Base-by-base conservation (phyloP, 805 yeast species). In the Sugiyamaella qingdaonensis region DNA sequence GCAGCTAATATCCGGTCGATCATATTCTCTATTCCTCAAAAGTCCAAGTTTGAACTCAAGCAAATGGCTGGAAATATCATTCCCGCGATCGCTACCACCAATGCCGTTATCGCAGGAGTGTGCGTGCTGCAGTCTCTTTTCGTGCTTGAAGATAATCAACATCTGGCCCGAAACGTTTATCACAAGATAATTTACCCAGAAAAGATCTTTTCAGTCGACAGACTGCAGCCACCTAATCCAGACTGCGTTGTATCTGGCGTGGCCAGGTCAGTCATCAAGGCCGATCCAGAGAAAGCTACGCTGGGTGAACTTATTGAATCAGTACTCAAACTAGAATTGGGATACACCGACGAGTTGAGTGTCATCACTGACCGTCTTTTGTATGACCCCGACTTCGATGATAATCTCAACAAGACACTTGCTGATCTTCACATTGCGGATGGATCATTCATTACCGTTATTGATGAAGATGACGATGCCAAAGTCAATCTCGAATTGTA, bases 21-120 rank as follows among this genome's bases (percentile, higher is more conserved):
- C 47, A 77, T 87, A 1, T 92, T 91, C 64, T 73, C 76, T 21
- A 90, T 91, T 53, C 86, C 83, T 33, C 60, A 74, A 49, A 85
- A 86, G 64, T 77, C 94, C 2, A 84, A 87, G 55, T 94, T 95
- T 65, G 96, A 89, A 55, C 80, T 87, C 56, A 94, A 94, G 67
- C 95, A 73, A 53, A 90, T 92, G 58, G 99, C 99, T 0, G 99
- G 99, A 4, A 94, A 92, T 68, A 94, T 94, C 62, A 94, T 94
- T 39, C 99, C 99, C 0, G 99, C 99, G 0, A 91, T 95, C 61
- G 98, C 99, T 4, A 94, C 99, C 1, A 92, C 97, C 2, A 94
- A 94, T 68, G 98, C 99, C 0, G 85, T 94, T 11, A 84, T 94
- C 61, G 90, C 97, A 0, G 99, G 99, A 0, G 78, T 89, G 59